phyloP scores from a whole-genome alignment of 768 basidiomycete species.

The Suillus alpinus region DNA sequence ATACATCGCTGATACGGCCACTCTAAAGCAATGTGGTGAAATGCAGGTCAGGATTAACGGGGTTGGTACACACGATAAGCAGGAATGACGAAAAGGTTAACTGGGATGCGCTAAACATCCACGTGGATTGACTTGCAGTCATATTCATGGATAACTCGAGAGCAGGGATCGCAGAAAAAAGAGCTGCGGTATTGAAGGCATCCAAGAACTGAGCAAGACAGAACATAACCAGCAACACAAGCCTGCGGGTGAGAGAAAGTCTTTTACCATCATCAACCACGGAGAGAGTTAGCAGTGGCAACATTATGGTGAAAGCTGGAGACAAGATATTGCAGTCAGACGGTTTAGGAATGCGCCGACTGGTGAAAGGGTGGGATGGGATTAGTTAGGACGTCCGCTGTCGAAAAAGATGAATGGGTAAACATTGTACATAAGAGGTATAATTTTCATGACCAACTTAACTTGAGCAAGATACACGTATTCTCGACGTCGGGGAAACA shows the following conservation, averaged over 20 bases:
- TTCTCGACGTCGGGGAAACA: no score
- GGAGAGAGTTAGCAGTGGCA: neutral
- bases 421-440: no score
- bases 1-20: slow-evolving; percentile 38
- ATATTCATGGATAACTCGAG: slow-evolving; percentile 23
- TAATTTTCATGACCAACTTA: no score
- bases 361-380: neutral
- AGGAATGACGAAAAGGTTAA: slow-evolving; percentile 41
- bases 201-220: slow-evolving; percentile 45
- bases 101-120: slow-evolving; percentile 43
- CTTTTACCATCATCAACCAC: slow-evolving; percentile 3
- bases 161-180: slow-evolving; percentile 38
- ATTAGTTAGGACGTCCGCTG: no score
- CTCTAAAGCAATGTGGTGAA: slow-evolving; percentile 22
- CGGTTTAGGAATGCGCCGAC: neutral
- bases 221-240: slow-evolving; percentile 32
- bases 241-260: slow-evolving; percentile 25
- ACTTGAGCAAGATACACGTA: no score
- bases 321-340: neutral
- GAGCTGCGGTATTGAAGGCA: slow-evolving; percentile 38
- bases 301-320: slow-evolving; percentile 9
- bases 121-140: slow-evolving; percentile 27
- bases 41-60: neutral
- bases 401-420: no score
- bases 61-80: slow-evolving; percentile 10